phyloP scores from a whole-genome alignment of 345 rosid species.

The Jatropha curcas region DNA sequence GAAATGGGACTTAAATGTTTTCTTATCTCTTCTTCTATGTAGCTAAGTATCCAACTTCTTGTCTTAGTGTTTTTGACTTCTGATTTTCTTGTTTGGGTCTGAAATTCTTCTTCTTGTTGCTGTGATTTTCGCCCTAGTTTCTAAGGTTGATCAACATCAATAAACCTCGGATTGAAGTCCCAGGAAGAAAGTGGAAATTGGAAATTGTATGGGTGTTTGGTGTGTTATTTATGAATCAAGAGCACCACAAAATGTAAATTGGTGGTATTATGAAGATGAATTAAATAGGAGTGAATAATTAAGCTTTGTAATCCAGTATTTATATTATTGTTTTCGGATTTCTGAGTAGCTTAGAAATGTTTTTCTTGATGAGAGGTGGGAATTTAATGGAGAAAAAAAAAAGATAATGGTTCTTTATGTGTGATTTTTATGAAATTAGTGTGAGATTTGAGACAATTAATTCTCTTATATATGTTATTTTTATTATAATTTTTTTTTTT shows the following conservation, averaged over 20 bases:
- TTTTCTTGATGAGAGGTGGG: not conserved
- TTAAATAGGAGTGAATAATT: not conserved
- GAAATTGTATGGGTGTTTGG: conserved; percentile 8
- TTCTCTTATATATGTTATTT: not conserved
- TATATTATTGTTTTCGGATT: no score
- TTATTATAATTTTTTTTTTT: no score
- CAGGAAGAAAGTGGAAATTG: not conserved
- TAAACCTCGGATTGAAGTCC: not conserved
- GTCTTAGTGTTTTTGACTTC: conserved; percentile 13
- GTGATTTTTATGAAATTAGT: not conserved
- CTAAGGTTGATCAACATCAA: conserved; percentile 13
- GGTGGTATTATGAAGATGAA: not conserved
- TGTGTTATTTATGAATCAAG: conserved; percentile 11
- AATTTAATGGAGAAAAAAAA: not conserved
- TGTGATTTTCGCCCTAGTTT: not conserved
- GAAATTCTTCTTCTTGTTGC: not conserved
- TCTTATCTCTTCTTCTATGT: not conserved
- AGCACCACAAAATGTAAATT: conserved; percentile 7
- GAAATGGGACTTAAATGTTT: not conserved
- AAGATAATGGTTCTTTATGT: not conserved
- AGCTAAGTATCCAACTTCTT: not conserved
- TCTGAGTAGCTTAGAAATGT: not conserved
- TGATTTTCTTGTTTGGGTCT: conserved; percentile 9
- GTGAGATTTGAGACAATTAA: not conserved
- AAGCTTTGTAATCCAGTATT: no score